Percentiles rank a stretch among this genome's conserved stretches.
Conservation (phyloP, 129 eudicot genomes). For the Tagetes erecta region DNA sequence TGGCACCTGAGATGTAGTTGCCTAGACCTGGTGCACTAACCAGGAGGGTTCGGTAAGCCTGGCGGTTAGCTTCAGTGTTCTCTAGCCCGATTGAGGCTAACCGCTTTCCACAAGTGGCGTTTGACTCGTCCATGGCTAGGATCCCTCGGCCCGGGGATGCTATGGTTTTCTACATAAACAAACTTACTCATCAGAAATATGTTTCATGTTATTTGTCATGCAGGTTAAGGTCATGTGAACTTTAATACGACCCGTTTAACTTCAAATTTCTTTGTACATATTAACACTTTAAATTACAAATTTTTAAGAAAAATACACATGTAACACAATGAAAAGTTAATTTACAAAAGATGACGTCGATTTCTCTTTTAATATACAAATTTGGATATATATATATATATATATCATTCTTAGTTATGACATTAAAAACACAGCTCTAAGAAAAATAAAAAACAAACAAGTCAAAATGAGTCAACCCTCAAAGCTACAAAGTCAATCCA, state of each 20-base stretch:
- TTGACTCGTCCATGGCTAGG: conserved; percentile 79
- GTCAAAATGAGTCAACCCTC: background rate
- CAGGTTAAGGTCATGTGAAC: background rate
- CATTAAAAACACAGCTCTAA: background rate
- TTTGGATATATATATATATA: background rate
- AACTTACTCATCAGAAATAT: conserved; percentile 10
- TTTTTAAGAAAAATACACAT: background rate
- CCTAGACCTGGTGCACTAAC: conserved; percentile 71
- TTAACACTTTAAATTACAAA: background rate
- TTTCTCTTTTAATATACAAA: background rate
- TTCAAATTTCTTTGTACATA: background rate
- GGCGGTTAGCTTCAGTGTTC: conserved; percentile 79
- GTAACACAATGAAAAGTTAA: background rate
- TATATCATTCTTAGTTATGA: background rate
- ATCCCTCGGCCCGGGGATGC: conserved; percentile 85
- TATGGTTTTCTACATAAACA: conserved; percentile 51
- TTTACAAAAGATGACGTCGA: background rate
- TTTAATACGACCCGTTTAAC: background rate
- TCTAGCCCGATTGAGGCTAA: conserved; percentile 69
- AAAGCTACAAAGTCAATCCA: background rate
- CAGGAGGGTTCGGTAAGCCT: conserved; percentile 70
- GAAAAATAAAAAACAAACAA: background rate
- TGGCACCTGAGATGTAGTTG: conserved; percentile 70
- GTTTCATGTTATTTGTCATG: conserved; percentile 4
- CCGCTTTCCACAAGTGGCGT: conserved; percentile 80